Base-by-base conservation (phyloP, 2,329 filamentous ascomycete species). In the Biscogniauxia marginata region DNA sequence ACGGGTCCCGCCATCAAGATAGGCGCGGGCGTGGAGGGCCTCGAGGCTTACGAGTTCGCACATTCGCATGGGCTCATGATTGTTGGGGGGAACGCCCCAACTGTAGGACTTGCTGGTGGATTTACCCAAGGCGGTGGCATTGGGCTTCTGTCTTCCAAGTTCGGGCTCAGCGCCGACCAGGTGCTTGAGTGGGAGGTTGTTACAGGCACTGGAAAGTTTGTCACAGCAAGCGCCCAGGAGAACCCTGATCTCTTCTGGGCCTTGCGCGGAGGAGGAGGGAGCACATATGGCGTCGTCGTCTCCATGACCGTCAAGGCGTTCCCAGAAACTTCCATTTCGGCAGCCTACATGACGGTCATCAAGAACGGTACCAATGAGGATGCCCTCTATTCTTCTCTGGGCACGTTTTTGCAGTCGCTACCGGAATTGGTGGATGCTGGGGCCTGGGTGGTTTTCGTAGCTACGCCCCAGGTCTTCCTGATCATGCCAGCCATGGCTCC, bases 211-310 rank as follows among this genome's bases (percentile, higher is more conserved):
- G 30, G 30, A 74, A 79, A 74, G 13, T 64, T 78, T n/a, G 62
- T 84, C 1, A 77, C 69, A 1, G 83, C 82, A 0, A 79, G 74
- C 7, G 73, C 71, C 1, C 65, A 65, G 0, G 59, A 79, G 46
- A 81, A 87, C 61, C 54, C 72, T 0, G 84, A 87, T 53, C 73
- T 88, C 1, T 87, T 84, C 72, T 89, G 84, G 84, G 85, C 85
- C 1, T 69, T 87, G 2, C 75, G 75, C 51, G 84, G 84, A 5
- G 84, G 84, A 0, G 84, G 85, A 2, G 79, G 77, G 6, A 82
- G 83, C 13, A 85, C 77, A 24, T 87, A 80, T 60, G 84, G 75
- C 2, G 74, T 87, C 1, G 81, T 86, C 1, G 68, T 77, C 11
- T 54, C 50, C 3, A 21, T 58, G 9, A 57, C 52, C 3, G 34